Percentiles rank a stretch among this genome's conserved stretches.
Evolutionary conservation across 257 asterid genomes (phyloP).

Genomic region (Jacaranda mimosifolia): DNA sequence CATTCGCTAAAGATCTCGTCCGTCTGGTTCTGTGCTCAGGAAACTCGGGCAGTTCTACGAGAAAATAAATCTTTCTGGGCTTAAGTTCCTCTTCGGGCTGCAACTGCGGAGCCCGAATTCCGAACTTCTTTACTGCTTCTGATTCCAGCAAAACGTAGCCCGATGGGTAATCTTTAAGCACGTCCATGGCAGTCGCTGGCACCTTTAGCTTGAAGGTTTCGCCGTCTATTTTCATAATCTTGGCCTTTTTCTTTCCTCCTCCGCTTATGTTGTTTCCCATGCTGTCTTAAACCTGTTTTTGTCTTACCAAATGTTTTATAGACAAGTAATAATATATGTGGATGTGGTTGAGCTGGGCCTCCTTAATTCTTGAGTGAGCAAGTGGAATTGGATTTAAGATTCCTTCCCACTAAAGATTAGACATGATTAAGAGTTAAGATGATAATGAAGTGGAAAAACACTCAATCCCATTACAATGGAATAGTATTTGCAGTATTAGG

Average conservation of each 20-base stretch:
- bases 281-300: not conserved
- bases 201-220: constrained; percentile 60
- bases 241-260: constrained; percentile 49
- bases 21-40: constrained; percentile 50
- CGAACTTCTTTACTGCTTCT: constrained; percentile 54
- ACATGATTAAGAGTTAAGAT: constrained; percentile 19
- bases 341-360: not conserved
- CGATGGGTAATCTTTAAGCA: constrained; percentile 57
- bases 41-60: constrained; percentile 68
- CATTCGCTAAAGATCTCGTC: constrained; percentile 45
- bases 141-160: constrained; percentile 65
- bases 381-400: constrained; percentile 22
- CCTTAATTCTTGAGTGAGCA: not conserved
- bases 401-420: constrained; percentile 35
- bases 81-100: constrained; percentile 54
- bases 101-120: constrained; percentile 67
- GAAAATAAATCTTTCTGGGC: constrained; percentile 72
- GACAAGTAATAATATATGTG: not conserved
- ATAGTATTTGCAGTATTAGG: constrained; percentile 1
- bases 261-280: constrained; percentile 72
- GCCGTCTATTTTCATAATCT: constrained; percentile 70
- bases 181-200: constrained; percentile 63
- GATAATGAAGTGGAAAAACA: constrained; percentile 36
- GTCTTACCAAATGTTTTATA: not conserved
- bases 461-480: not conserved